Evolutionary conservation across 805 yeast species (phyloP).

Genomic region (Wickerhamomyces canadensis): DNA sequence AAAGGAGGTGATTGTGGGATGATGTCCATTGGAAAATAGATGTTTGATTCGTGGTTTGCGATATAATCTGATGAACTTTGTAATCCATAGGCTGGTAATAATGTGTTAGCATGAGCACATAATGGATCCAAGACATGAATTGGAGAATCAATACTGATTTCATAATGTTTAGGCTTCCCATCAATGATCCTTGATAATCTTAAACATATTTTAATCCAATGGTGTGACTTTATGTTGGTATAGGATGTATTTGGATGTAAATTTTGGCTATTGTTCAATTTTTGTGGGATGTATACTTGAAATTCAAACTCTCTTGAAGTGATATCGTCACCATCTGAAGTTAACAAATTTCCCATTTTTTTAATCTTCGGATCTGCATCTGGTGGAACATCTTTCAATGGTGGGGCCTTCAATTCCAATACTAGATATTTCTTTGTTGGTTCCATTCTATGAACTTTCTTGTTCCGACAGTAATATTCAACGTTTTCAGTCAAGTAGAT

Average conservation of each 20-base stretch:
- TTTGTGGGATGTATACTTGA: slow-evolving; percentile 78
- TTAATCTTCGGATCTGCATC: slow-evolving; percentile 32
- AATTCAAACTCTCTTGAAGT: slow-evolving; percentile 78
- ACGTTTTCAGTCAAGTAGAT: slow-evolving; percentile 82
- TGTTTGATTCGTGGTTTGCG: slow-evolving; percentile 29
- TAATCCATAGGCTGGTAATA: slow-evolving; percentile 64
- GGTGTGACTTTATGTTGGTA: slow-evolving; percentile 78
- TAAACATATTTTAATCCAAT: slow-evolving; percentile 90
- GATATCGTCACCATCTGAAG: slow-evolving; percentile 42
- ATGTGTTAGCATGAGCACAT: slow-evolving; percentile 77
- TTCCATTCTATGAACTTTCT: slow-evolving; percentile 87
- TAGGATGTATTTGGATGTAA: slow-evolving; percentile 85
- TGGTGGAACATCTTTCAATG: slow-evolving; percentile 26
- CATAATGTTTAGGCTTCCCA: slow-evolving; percentile 82
- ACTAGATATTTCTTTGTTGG: slow-evolving; percentile 78
- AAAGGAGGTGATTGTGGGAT: slow-evolving; percentile 38
- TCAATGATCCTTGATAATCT: slow-evolving; percentile 67
- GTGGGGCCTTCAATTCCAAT: slow-evolving; percentile 71
- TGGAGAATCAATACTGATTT: slow-evolving; percentile 92
- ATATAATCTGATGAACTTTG: slow-evolving; percentile 6
- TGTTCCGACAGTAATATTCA: slow-evolving; percentile 83
- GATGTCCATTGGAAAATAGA: slow-evolving; percentile 35
- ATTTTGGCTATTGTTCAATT: slow-evolving; percentile 46
- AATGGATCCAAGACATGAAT: slow-evolving; percentile 71
- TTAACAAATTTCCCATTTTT: slow-evolving; percentile 34